Conservation (phyloP, 2,329 filamentous ascomycete genomes). For the Xylaria sp. region DNA sequence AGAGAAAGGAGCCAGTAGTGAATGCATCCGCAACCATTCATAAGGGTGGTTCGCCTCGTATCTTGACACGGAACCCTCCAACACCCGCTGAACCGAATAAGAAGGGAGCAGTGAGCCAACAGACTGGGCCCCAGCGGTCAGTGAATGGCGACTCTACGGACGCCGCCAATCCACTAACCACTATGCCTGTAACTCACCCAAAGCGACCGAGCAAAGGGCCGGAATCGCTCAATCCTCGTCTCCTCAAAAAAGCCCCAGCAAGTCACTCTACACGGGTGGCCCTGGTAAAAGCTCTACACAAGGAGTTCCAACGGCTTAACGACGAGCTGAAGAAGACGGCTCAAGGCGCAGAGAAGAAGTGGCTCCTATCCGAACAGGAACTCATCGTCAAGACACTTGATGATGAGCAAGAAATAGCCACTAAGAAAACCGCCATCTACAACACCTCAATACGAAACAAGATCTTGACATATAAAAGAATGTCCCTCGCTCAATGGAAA, state of each 20-base stretch:
- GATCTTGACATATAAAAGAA: conserved; percentile 76
- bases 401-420: conserved; percentile 78
- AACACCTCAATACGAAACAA: conserved; percentile 82
- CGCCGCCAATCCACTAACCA: neutral
- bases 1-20: conserved; percentile 2
- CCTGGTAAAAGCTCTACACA: conserved; percentile 67
- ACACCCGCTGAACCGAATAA: conserved; percentile 1
- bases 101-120: conserved; percentile 1
- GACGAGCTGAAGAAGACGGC: conserved; percentile 60
- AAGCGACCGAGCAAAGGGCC: conserved; percentile 39
- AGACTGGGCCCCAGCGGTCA: conserved; percentile 4
- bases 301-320: conserved; percentile 71
- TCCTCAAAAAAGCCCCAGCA: conserved; percentile 63
- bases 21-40: conserved; percentile 3
- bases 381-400: conserved; percentile 73
- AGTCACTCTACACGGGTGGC: conserved; percentile 61
- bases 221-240: conserved; percentile 70
- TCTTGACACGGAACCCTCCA: neutral
- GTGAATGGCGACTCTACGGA: neutral
- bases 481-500: conserved; percentile 75
- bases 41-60: neutral
- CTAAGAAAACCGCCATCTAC: conserved; percentile 73
- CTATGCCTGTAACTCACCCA: conserved; percentile 22
- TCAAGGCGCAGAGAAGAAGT: conserved; percentile 54
- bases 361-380: conserved; percentile 67